Percentiles rank a stretch among this genome's conserved stretches.
These are phyloP conservation scores for Castanea sativa DNA, from an alignment of 306 rosid genomes.

Conservation along the genomic window DNA sequence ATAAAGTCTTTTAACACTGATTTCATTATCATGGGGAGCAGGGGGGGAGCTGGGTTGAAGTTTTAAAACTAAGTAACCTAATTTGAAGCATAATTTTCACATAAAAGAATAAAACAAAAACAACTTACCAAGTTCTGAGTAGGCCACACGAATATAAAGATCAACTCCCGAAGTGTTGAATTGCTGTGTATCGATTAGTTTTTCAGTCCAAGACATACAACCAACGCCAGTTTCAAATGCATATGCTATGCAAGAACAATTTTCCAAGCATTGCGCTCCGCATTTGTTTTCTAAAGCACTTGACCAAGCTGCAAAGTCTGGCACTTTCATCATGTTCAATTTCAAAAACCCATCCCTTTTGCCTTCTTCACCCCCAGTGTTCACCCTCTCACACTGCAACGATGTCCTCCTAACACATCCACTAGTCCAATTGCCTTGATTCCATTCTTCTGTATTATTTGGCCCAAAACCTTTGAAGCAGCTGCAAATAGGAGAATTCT, in stretches of 20 bases:
- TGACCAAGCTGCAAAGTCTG: slow-evolving; percentile 14
- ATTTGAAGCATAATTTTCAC: neutral
- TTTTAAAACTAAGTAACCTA: too few species aligned
- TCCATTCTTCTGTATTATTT: slow-evolving; percentile 10
- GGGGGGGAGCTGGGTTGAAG: too few species aligned
- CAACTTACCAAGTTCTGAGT: neutral
- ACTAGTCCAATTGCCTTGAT: neutral
- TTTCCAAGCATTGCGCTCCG: slow-evolving; percentile 16
- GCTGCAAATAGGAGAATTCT: neutral
- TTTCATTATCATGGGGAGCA: too few species aligned
- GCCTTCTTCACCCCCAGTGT: neutral
- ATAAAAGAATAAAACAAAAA: neutral
- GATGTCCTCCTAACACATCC: slow-evolving; percentile 19
- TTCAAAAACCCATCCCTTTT: slow-evolving; percentile 27
- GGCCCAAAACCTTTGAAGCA: slow-evolving; percentile 33
- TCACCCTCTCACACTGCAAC: slow-evolving; percentile 26
- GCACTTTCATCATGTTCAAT: slow-evolving; percentile 33
- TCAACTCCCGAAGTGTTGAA: neutral
- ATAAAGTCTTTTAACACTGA: too few species aligned
- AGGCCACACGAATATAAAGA: neutral
- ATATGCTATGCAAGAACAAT: slow-evolving; percentile 37
- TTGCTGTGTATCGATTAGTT: neutral
- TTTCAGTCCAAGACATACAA: neutral
- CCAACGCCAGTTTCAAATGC: slow-evolving; percentile 24
- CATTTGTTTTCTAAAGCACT: slow-evolving; percentile 20